Conservation (phyloP, 129 eudicot genomes). For the Gnaphalium uliginosum region DNA sequence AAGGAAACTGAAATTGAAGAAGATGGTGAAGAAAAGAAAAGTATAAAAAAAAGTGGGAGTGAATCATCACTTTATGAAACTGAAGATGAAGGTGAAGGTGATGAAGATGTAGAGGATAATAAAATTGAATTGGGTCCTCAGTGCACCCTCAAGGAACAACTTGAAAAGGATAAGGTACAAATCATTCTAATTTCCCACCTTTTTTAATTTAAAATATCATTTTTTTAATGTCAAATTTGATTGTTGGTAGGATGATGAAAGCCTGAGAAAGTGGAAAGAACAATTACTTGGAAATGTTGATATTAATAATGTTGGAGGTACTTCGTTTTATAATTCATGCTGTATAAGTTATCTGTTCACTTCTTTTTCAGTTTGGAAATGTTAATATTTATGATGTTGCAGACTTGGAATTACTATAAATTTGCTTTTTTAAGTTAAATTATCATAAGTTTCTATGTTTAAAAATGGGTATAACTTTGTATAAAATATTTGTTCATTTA, state of each 20-base stretch:
- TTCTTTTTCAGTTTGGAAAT: background rate
- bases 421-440: background rate
- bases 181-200: constrained; percentile 5
- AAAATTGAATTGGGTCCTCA: constrained; percentile 57
- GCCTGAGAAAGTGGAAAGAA: constrained; percentile 75
- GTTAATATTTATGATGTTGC: background rate
- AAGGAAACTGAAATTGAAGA: constrained; percentile 25
- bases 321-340: background rate
- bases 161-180: constrained; percentile 64
- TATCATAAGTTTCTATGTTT: background rate
- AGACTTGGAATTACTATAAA: background rate
- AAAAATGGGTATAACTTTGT: background rate
- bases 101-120: constrained; percentile 40
- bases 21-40: constrained; percentile 34
- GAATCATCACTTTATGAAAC: constrained; percentile 45
- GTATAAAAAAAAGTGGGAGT: constrained; percentile 34
- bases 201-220: background rate
- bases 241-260: constrained; percentile 64
- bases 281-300: constrained; percentile 72
- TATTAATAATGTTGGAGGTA: constrained; percentile 65
- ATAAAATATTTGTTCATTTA: background rate
- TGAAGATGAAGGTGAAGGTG: constrained; percentile 55
- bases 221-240: background rate
- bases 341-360: constrained; percentile 6
- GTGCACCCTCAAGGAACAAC: constrained; percentile 52